Conservation (phyloP, 108 stramenopile species). For the Nannochloropsis oceanica region DNA sequence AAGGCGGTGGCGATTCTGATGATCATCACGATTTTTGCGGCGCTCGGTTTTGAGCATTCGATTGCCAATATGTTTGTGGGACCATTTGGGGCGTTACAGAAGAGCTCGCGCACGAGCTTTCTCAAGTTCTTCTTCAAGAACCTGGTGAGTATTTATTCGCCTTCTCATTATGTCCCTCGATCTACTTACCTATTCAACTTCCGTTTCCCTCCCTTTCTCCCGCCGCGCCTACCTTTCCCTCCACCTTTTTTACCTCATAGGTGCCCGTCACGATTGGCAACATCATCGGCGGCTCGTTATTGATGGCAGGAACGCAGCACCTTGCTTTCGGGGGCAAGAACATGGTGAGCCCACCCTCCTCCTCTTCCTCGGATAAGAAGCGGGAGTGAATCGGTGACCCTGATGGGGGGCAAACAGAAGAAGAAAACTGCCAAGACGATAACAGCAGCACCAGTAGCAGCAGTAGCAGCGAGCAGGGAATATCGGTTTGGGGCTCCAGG, state of each 20-base stretch:
- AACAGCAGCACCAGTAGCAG: neutral
- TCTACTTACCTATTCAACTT: too few species aligned
- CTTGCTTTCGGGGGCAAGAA: neutral
- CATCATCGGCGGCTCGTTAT: slow-evolving; percentile 71
- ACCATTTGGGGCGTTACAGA: neutral
- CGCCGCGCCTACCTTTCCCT: neutral
- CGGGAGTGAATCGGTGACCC: neutral
- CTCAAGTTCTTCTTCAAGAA: neutral
- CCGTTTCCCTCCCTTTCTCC: too few species aligned
- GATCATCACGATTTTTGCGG: slow-evolving; percentile 33
- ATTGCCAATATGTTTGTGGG: slow-evolving; percentile 74
- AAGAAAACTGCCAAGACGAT: neutral
- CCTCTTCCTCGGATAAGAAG: neutral
- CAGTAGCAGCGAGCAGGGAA: neutral
- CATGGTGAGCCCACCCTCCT: neutral
- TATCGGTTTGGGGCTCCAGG: too few species aligned
- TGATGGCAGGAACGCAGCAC: neutral
- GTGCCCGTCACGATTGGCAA: slow-evolving; percentile 86
- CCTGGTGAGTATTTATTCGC: neutral
- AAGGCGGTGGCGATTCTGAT: slow-evolving; percentile 25
- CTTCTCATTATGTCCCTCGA: neutral
- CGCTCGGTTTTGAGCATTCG: slow-evolving; percentile 49
- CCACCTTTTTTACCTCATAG: neutral
- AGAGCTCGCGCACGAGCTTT: neutral
- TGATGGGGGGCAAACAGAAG: neutral